Evolutionary conservation across 2,329 filamentous ascomycete species (phyloP), one percentile per base, ranked within the genome.

Genomic region (Paracorniculantispora psalliotae): DNA sequence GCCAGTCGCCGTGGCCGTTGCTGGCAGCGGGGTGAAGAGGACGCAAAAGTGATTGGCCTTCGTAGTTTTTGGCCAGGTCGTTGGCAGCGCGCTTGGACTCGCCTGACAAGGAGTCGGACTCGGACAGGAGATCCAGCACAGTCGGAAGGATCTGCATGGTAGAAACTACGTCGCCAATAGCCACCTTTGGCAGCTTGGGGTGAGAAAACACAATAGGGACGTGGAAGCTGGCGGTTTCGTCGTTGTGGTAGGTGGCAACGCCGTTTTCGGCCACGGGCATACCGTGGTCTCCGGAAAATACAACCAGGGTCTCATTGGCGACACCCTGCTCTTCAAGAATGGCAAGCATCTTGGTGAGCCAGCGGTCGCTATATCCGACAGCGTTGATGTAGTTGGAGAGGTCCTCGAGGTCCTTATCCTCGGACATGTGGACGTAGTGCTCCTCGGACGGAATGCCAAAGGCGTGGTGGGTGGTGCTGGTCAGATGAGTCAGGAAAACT

Each of bases 381-480:
- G 69, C 67, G 53, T 73, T 73, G 48, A 73, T 59, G 58, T 73
- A 73, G 23, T 66, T 64, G 43, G 71, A 70, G 28, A 73, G 65
- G 48, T 73, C 67, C 4, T 71, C 66, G 1, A 69, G 54, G 1
- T 67, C 68, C 37, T 66, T 66, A 1, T 65, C 62, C 47, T 72
- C 43, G 3, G 67, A 66, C 0, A 68, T 55, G 26, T 44, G 28
- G 21, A 68, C 65, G n/a, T 71, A 71, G 3, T 60, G 60, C 26
- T 72, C 70, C 0, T 64, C 63, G 5, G 57, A 59, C 0, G 71
- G 71, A 43, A 73, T 62, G 0, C 65, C 65, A 44, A 70, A 73
- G 6, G 68, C 65, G 37, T 73, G 71, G 57, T 74, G 71, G 3
- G 66, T 71, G 2, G 71, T 73, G 62, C 71, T 73, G 3, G 72